phyloP scores from a whole-genome alignment of 768 basidiomycete genomes.

The Cantharellus anzutake region DNA sequence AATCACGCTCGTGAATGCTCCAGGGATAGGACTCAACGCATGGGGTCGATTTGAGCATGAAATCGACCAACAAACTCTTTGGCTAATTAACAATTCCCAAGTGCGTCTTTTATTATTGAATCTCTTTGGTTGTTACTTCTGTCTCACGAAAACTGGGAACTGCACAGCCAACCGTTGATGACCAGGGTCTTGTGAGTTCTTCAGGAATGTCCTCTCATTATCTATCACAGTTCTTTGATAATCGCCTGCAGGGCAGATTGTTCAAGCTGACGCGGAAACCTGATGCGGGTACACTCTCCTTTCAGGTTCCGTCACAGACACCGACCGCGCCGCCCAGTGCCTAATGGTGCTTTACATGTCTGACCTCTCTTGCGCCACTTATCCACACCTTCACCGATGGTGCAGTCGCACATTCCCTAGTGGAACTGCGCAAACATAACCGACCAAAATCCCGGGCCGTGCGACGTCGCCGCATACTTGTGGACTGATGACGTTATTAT shows the following conservation, averaged over 20 bases:
- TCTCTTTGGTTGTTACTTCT: not conserved
- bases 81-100: not conserved
- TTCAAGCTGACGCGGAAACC: not conserved
- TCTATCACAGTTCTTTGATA: not conserved
- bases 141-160: not conserved
- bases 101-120: not conserved
- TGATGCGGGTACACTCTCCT: not conserved
- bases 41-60: not conserved
- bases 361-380: no score
- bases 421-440: no score
- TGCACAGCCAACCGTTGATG: not conserved
- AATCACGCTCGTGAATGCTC: not conserved
- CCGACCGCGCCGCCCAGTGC: no score
- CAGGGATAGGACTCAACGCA: not conserved
- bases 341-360: no score
- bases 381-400: no score
- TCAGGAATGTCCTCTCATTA: not conserved
- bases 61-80: not conserved
- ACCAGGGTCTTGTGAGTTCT: not conserved
- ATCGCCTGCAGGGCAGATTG: not conserved
- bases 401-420: no score
- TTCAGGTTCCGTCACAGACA: no score
- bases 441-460: no score
- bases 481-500: no score
- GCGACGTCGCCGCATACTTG: no score